Evolutionary conservation across 805 yeast species (phyloP).

Genomic region (Cyberlindnera misumaiensis): DNA sequence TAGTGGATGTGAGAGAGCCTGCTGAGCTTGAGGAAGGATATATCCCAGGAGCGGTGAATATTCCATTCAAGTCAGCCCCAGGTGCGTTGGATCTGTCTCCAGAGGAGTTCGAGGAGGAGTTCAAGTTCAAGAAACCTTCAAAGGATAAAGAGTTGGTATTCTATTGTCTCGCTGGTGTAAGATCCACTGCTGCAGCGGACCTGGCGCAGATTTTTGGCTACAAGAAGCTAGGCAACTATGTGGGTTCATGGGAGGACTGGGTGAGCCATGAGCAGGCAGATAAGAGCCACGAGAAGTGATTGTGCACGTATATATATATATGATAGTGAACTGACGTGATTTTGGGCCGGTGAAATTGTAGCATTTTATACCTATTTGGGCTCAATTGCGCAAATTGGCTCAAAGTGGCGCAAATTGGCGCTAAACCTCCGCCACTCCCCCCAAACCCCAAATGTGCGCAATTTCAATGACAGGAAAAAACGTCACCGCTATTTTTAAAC

Average conservation of each 20-base stretch:
- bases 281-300: too few relatives aligned
- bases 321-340: too few relatives aligned
- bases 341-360: too few relatives aligned
- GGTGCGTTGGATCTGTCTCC: constrained; percentile 78
- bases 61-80: constrained; percentile 87
- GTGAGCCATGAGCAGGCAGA: constrained; percentile 31
- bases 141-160: constrained; percentile 69
- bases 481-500: too few relatives aligned
- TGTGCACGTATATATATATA: too few relatives aligned
- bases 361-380: too few relatives aligned
- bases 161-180: constrained; percentile 89
- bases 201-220: constrained; percentile 89
- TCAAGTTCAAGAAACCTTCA: constrained; percentile 77
- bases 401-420: too few relatives aligned
- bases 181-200: constrained; percentile 87
- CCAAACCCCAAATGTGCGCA: too few relatives aligned
- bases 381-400: too few relatives aligned
- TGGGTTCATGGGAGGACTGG: constrained; percentile 91
- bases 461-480: too few relatives aligned
- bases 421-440: too few relatives aligned
- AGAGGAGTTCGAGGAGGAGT: constrained; percentile 74
- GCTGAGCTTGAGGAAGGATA: constrained; percentile 62
- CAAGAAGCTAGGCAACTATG: constrained; percentile 72
- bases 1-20: constrained; percentile 93
- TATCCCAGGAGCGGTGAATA: constrained; percentile 79